Percentiles rank a stretch among this genome's conserved stretches.
These are phyloP conservation scores for Cocos nucifera DNA, from an alignment of 176 grass and related monocot species.

Conservation along the genomic window DNA sequence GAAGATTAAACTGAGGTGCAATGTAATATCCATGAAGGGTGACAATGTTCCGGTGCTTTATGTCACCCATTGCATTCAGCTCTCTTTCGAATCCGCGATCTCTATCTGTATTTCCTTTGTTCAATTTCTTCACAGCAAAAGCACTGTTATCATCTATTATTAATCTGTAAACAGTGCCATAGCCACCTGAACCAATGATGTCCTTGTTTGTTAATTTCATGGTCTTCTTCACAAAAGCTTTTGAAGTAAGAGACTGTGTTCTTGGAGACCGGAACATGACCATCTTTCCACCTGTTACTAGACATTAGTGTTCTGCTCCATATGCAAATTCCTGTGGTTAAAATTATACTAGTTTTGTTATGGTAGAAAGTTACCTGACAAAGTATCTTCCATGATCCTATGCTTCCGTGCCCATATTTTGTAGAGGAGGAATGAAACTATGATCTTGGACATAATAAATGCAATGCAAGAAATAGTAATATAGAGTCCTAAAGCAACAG, in stretches of 20 bases:
- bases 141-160: constrained; percentile 20
- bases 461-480: constrained; percentile 50
- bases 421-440: constrained; percentile 63
- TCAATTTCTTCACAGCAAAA: constrained; percentile 72
- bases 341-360: background rate
- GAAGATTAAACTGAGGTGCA: constrained; percentile 62
- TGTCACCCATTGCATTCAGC: constrained; percentile 73
- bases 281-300: constrained; percentile 56
- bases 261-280: constrained; percentile 47
- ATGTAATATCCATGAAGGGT: constrained; percentile 59
- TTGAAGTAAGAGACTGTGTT: constrained; percentile 40
- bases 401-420: constrained; percentile 69
- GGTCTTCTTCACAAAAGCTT: constrained; percentile 43
- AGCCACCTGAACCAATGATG: constrained; percentile 60
- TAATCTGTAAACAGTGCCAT: constrained; percentile 63
- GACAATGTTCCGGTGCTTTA: constrained; percentile 79
- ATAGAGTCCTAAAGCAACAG: constrained; percentile 39
- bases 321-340: background rate
- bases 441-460: constrained; percentile 73
- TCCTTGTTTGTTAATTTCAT: constrained; percentile 61
- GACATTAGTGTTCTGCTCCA: background rate
- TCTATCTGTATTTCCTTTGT: constrained; percentile 41
- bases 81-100: constrained; percentile 67
- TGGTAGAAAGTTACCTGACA: constrained; percentile 25
- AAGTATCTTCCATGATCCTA: constrained; percentile 52